Percentiles rank a stretch among this genome's conserved stretches.
Conservation (phyloP, 139 green algal species). For the Pleodorina starrii region DNA sequence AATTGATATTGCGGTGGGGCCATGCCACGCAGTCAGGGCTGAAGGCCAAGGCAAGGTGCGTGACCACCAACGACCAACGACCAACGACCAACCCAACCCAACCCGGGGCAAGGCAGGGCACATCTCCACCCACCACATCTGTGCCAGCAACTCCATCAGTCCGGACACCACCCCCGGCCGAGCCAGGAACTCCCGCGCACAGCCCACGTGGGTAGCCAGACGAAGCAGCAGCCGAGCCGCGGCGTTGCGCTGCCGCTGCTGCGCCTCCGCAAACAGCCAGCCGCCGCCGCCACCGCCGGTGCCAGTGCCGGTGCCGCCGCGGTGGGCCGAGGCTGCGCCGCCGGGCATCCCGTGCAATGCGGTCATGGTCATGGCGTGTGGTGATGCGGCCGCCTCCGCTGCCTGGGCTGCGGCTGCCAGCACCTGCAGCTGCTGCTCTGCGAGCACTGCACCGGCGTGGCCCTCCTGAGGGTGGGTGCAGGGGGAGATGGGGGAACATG, state of each 20-base stretch:
- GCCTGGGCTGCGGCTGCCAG: not conserved
- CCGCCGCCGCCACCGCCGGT: too few species aligned
- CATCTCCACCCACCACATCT: not conserved
- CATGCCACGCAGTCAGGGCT: too few species aligned
- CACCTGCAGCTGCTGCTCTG: not conserved
- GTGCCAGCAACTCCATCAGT: not conserved
- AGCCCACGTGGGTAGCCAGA: not conserved
- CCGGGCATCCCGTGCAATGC: too few species aligned
- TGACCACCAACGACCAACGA: too few species aligned
- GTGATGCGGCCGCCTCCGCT: not conserved
- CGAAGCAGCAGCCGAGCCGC: conserved; percentile 20
- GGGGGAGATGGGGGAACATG: too few species aligned
- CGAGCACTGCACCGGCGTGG: not conserved
- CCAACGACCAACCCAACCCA: too few species aligned
- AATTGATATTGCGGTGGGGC: too few species aligned
- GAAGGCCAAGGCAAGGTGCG: too few species aligned
- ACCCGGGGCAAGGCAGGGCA: too few species aligned
- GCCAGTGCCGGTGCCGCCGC: too few species aligned
- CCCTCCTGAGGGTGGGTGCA: not conserved
- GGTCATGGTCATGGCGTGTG: not conserved
- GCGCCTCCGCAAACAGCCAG: not conserved
- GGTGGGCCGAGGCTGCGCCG: too few species aligned
- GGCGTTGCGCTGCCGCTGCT: conserved; percentile 10
- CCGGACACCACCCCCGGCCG: not conserved
- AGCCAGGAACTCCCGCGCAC: not conserved